Conservation (phyloP, 257 asterid genomes). For the Nicotiana benthamiana region DNA sequence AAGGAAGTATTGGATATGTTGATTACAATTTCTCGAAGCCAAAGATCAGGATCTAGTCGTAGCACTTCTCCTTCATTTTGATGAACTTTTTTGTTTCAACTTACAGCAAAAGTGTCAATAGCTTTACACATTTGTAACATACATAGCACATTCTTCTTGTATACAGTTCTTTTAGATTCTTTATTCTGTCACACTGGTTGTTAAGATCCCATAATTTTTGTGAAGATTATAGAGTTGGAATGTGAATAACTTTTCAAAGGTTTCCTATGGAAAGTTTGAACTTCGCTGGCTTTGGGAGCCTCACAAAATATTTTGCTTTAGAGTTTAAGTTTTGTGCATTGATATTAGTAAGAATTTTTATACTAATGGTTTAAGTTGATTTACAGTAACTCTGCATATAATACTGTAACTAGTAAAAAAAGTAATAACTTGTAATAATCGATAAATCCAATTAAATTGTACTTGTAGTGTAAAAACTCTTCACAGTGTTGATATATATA, state of each 20-base stretch:
- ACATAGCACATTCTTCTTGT: conserved; percentile 2
- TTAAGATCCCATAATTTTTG: background rate
- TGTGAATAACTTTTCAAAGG: background rate
- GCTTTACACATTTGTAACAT: background rate
- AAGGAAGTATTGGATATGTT: conserved; percentile 76
- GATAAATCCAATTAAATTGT: too few relatives aligned
- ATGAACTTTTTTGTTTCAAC: background rate
- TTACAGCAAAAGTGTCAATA: conserved; percentile 8
- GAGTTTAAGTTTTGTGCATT: background rate
- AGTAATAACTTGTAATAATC: too few relatives aligned
- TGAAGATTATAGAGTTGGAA: background rate
- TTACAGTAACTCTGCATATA: background rate
- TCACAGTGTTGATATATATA: background rate
- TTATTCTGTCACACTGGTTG: conserved; percentile 12
- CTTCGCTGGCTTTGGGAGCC: too few relatives aligned
- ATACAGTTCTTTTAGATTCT: background rate
- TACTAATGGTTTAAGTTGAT: background rate
- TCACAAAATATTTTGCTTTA: background rate
- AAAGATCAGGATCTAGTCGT: conserved; percentile 19
- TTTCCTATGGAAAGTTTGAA: background rate
- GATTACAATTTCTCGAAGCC: conserved; percentile 36
- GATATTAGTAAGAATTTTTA: background rate
- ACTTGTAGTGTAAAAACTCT: background rate
- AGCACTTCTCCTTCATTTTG: conserved; percentile 23
- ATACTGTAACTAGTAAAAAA: background rate